Percentiles rank a stretch among this genome's conserved stretches.
Conservation (phyloP, 805 yeast species). For the Wickerhamiella azyma region DNA sequence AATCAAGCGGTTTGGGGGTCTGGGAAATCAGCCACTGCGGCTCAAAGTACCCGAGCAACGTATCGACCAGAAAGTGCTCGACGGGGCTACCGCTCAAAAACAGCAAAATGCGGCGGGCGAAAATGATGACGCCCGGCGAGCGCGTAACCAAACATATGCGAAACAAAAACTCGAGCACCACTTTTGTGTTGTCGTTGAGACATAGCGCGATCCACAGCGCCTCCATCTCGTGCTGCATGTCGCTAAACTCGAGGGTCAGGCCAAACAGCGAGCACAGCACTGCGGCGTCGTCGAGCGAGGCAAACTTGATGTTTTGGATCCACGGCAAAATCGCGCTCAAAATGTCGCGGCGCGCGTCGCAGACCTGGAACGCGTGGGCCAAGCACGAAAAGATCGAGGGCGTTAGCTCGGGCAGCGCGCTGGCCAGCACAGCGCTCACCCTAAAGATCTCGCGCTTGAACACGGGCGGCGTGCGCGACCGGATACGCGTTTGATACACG, state of each 20-base stretch:
- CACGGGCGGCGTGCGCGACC: slow-evolving; percentile 65
- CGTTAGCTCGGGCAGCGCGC: slow-evolving; percentile 42
- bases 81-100: slow-evolving; percentile 43
- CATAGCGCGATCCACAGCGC: slow-evolving; percentile 95
- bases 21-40: slow-evolving; percentile 88
- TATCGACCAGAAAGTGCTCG: slow-evolving; percentile 41
- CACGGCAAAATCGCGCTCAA: slow-evolving; percentile 76
- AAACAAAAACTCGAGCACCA: slow-evolving; percentile 57
- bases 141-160: slow-evolving; percentile 54
- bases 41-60: slow-evolving; percentile 53
- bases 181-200: slow-evolving; percentile 57
- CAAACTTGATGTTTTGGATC: slow-evolving; percentile 69
- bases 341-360: slow-evolving; percentile 57
- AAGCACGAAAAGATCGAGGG: slow-evolving; percentile 55
- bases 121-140: slow-evolving; percentile 61
- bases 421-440: slow-evolving; percentile 60
- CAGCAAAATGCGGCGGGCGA: slow-evolving; percentile 68
- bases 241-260: slow-evolving; percentile 66
- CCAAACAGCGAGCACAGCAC: slow-evolving; percentile 70
- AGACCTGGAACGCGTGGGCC: slow-evolving; percentile 53
- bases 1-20: slow-evolving; percentile 27
- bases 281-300: slow-evolving; percentile 26
- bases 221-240: slow-evolving; percentile 77
- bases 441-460: slow-evolving; percentile 78
- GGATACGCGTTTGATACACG: slow-evolving; percentile 53